Percentiles rank a stretch among this genome's conserved stretches.
These are phyloP conservation scores for Chlorella sp. DNA, from an alignment of 139 green algal genomes.

Conservation along the genomic window DNA sequence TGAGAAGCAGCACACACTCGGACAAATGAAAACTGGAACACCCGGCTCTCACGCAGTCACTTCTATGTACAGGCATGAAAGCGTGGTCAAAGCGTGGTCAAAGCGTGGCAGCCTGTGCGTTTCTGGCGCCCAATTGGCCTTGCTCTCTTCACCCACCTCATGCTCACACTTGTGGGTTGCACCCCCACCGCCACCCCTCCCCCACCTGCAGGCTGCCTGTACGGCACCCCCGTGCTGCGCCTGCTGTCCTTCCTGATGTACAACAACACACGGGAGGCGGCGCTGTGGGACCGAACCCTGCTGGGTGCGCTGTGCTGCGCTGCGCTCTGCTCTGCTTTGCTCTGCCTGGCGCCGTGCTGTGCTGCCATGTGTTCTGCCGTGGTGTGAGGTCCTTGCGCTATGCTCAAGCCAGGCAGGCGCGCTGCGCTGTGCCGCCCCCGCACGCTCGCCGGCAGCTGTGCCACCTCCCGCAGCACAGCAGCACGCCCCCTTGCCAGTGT, in stretches of 20 bases:
- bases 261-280: background rate
- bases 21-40: too few relatives aligned
- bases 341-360: background rate
- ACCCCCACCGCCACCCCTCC: too few relatives aligned
- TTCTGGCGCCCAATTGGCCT: too few relatives aligned
- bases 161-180: background rate
- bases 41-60: too few relatives aligned
- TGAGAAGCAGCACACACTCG: too few relatives aligned
- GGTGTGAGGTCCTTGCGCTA: background rate
- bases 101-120: too few relatives aligned
- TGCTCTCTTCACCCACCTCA: background rate
- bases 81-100: too few relatives aligned
- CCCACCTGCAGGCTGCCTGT: background rate
- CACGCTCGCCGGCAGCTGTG: background rate
- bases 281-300: background rate
- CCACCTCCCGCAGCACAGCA: too few relatives aligned
- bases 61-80: too few relatives aligned
- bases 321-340: background rate
- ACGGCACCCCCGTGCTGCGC: background rate
- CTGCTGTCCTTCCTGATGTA: constrained; percentile 8
- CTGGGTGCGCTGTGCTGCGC: constrained; percentile 3
- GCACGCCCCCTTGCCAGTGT: background rate
- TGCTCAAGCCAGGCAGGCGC: background rate
- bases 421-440: background rate
- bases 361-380: background rate